Base-by-base conservation (phyloP, 306 rosid genomes). In the Sicyos baderoa region DNA sequence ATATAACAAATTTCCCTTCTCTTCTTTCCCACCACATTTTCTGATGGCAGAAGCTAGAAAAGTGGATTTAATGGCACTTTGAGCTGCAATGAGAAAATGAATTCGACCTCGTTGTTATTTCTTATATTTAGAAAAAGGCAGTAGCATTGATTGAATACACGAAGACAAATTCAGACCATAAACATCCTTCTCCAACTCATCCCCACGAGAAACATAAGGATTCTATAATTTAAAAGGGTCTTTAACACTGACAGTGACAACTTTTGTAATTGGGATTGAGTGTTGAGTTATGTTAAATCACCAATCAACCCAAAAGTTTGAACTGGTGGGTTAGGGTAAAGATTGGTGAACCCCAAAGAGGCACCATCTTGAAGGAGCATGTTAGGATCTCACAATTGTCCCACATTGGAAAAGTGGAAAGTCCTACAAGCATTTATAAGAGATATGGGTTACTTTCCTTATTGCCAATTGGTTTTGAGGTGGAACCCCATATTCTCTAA, bases 21-120 rank as follows among this genome's bases (percentile, higher is more conserved):
- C 94, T 77, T 32, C 97, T 63, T 93, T 93, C 74, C 98, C 97
- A 73, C 98, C 98, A 42, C 90, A 85, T 79, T 93, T 93, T 63
- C 89, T 86, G 81, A 93, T 88, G 45, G 96, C 97, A 73, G 98
- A 50, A 68, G 96, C 96, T 72, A 93, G 74, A 76, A 93, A 93
- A 56, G 91, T 88, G 68, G 88, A 77, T 80, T 93, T 93, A 48
- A 47, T 23, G 73, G 88, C 97, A 86, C 91, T 75, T 85, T 93
- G 94, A n/a, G 91, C 97, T 93, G 75, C 80, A 81, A 49, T 59
- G 19, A 78, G 68, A 23, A 17, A 73, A 60, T 63, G 68, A 62
- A 63, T 42, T 65, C 23, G 76, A 60, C 73, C 67, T 76, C 47
- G 73, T 56, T 2, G 73, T 56, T 2, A 44, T 50, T 35, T 53